Evolutionary conservation across 2,329 filamentous ascomycete species (phyloP), one percentile per base, ranked within the genome.

Genomic region (Monosporascus ibericus): DNA sequence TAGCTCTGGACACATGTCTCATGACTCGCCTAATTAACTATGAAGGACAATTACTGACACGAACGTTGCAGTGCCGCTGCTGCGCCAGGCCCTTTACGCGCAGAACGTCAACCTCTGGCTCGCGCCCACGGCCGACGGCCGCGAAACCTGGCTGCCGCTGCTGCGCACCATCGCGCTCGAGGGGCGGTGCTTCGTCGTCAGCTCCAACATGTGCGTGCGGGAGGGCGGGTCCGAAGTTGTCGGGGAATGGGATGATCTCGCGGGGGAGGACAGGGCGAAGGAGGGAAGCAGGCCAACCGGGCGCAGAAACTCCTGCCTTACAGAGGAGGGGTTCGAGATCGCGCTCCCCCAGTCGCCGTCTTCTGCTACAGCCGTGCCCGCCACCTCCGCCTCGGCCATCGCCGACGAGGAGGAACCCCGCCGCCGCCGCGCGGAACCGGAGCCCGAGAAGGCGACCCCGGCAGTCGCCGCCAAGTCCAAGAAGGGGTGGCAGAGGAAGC

Each of bases 71-170:
- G 27, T 96, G 91, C 92, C 92, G 0, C 74, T 96, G 18, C 76
- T 96, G 7, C 82, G 92, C 18, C 88, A 95, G 66, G 80, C 84
- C 17, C 76, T 96, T 38, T 97, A 96, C 69, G 80, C 83, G 2
- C 92, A 96, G 69, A 95, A 95, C 65, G 84, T 96, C 63, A 95
- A 95, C 67, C 73, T 96, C 14, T 96, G 92, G 70, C 81, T 96
- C 2, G 91, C 92, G 0, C 92, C 92, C 0, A 96, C 92, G 1
- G 92, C 92, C 1, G 92, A 96, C 71, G 82, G 78, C 20, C 79
- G 92, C 55, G 88, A 92, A 62, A 84, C 88, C 0, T 97, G 92
- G 92, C 71, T 89, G 24, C 73, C 83, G 0, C 74, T 95, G n/a
- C 87, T 96, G 84, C 80, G 86, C 49, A 95, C 91, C 0, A 77